These are phyloP conservation scores for Prunus padus DNA, from an alignment of 306 rosid species.

Conservation along the genomic window DNA sequence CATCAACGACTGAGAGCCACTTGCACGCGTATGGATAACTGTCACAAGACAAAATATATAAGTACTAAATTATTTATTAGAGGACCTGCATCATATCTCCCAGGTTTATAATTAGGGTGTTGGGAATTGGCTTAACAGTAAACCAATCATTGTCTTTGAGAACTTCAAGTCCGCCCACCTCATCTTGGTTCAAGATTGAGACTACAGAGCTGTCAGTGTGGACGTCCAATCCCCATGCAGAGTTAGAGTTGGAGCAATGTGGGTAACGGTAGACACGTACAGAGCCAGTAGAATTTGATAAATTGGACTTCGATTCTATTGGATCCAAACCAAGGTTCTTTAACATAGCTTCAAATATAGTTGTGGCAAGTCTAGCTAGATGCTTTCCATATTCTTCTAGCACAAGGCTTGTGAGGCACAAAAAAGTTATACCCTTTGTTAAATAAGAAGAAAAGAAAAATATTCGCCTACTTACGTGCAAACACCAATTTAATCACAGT, in stretches of 20 bases:
- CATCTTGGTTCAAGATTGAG: conserved; percentile 47
- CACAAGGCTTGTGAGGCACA: conserved; percentile 30
- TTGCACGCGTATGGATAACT: not conserved
- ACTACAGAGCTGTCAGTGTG: conserved; percentile 71
- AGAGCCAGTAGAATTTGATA: conserved; percentile 47
- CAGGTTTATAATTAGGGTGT: conserved; percentile 51
- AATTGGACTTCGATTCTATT: conserved; percentile 12
- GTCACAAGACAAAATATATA: too few relatives aligned
- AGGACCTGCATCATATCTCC: conserved; percentile 74
- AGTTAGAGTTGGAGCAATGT: not conserved
- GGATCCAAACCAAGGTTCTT: conserved; percentile 42
- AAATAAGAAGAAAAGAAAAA: not conserved
- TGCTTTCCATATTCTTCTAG: conserved; percentile 57
- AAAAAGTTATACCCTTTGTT: not conserved
- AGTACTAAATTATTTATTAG: not conserved
- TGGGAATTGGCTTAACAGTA: conserved; percentile 45
- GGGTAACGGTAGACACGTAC: conserved; percentile 74
- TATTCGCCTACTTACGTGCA: not conserved
- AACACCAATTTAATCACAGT: not conserved
- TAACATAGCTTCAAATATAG: conserved; percentile 43
- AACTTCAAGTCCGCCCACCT: conserved; percentile 57
- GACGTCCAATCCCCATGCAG: conserved; percentile 56
- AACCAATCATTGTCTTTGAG: conserved; percentile 56
- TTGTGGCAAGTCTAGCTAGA: conserved; percentile 39
- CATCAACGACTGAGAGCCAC: not conserved